A percentile compares a stretch with the other conserved stretches of the same genome.
Evolutionary conservation across 768 basidiomycete species (phyloP).

Genomic region (Roridomyces roridus): DNA sequence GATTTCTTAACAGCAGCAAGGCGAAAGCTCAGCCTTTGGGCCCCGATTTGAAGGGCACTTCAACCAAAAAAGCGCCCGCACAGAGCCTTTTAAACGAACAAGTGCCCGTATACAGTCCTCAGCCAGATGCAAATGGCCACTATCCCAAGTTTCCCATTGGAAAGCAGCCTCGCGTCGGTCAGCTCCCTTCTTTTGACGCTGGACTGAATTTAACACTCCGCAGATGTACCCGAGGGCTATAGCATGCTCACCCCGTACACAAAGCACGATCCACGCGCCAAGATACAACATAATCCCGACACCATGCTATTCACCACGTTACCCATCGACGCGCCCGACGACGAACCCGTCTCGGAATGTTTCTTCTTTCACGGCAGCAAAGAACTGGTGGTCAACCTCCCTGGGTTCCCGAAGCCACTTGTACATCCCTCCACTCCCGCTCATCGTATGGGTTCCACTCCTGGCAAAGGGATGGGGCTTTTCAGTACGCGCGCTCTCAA

Average conservation of each 20-base stretch:
- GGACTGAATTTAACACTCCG: background rate
- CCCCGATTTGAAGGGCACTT: background rate
- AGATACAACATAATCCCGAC: no score
- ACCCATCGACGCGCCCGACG: constrained; percentile 1
- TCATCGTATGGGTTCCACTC: background rate
- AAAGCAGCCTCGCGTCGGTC: background rate
- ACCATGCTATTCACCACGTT: background rate
- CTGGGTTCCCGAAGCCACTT: constrained; percentile 15
- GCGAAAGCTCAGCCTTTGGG: constrained; percentile 8
- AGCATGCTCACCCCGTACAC: background rate
- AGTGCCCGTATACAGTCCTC: no score
- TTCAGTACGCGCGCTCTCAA: constrained; percentile 1
- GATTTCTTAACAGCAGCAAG: constrained; percentile 8
- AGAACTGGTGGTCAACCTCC: constrained; percentile 1
- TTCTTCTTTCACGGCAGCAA: constrained; percentile 3
- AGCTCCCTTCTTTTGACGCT: background rate
- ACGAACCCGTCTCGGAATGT: constrained; percentile 9
- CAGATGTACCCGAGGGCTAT: no score
- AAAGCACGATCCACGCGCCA: background rate
- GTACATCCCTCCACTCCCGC: background rate
- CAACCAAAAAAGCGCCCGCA: background rate
- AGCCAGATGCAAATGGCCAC: no score
- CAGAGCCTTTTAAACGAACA: background rate
- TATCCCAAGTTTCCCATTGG: background rate
- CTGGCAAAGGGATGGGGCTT: constrained; percentile 15